Conservation (phyloP, 768 basidiomycete genomes). For the Thelephora ganbajun region DNA sequence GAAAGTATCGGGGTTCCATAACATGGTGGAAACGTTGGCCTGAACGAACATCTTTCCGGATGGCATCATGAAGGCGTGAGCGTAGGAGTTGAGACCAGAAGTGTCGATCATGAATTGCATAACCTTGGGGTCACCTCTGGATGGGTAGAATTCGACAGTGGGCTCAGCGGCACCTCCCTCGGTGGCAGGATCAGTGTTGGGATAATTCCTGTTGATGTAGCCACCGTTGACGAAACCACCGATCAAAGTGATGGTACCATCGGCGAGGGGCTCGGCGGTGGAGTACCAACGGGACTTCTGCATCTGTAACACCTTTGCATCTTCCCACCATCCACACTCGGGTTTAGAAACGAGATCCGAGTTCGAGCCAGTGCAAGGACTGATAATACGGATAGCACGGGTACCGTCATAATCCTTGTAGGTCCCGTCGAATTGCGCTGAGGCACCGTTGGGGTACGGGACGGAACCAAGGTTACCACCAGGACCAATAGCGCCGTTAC, state of each 20-base stretch:
- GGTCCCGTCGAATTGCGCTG: constrained; percentile 43
- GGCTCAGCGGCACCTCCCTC: constrained; percentile 68
- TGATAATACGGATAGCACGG: constrained; percentile 66
- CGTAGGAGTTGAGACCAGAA: constrained; percentile 68
- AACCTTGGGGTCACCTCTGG: constrained; percentile 30
- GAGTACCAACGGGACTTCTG: constrained; percentile 69
- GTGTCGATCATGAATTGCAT: constrained; percentile 61
- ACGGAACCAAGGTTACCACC: constrained; percentile 46
- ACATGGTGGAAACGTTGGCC: constrained; percentile 62
- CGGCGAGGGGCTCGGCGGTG: constrained; percentile 54
- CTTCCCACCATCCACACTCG: constrained; percentile 62
- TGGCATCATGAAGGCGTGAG: constrained; percentile 50
- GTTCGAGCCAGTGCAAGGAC: constrained; percentile 42
- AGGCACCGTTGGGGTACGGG: constrained; percentile 25
- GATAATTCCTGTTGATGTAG: constrained; percentile 65
- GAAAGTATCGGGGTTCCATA: constrained; percentile 42
- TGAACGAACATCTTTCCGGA: constrained; percentile 74
- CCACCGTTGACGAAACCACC: constrained; percentile 73
- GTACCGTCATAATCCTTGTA: constrained; percentile 77
- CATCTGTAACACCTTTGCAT: constrained; percentile 47
- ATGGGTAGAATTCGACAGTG: constrained; percentile 74
- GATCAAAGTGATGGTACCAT: constrained; percentile 69
- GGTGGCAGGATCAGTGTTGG: constrained; percentile 46
- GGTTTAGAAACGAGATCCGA: constrained; percentile 26
- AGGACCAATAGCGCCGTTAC: constrained; percentile 60